phyloP scores from a whole-genome alignment of 495 filamentous ascomycete genomes.

The Daldinia bambusicola region DNA sequence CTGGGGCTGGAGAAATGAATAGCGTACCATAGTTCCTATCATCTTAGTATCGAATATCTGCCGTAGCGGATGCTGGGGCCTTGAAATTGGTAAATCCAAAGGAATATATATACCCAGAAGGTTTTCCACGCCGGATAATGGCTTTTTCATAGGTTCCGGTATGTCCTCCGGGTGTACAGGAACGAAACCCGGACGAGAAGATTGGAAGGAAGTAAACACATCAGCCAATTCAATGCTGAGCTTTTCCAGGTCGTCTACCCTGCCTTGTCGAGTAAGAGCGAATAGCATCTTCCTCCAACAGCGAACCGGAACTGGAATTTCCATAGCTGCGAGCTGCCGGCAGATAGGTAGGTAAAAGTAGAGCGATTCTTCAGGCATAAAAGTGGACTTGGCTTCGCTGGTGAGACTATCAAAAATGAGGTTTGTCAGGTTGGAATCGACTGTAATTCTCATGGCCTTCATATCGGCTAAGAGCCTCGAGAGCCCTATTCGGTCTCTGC shows the following conservation, averaged over 20 bases:
- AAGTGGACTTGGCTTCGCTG: constrained; percentile 35
- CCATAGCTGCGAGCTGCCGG: constrained; percentile 45
- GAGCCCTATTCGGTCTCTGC: constrained; percentile 33
- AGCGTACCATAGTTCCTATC: constrained; percentile 45
- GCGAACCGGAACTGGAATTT: constrained; percentile 41
- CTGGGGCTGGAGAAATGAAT: constrained; percentile 35
- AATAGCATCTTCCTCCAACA: constrained; percentile 47
- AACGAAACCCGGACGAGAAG: constrained; percentile 35
- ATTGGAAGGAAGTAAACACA: constrained; percentile 32
- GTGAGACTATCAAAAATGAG: constrained; percentile 40
- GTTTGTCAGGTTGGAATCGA: constrained; percentile 32
- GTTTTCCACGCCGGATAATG: constrained; percentile 35
- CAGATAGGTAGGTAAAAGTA: constrained; percentile 45
- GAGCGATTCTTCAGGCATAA: constrained; percentile 22
- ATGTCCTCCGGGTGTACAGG: constrained; percentile 48
- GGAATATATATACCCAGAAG: constrained; percentile 46
- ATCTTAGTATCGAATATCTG: constrained; percentile 47
- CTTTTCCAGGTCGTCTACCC: constrained; percentile 47
- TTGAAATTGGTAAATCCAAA: constrained; percentile 34
- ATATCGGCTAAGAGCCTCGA: constrained; percentile 48
- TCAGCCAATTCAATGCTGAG: constrained; percentile 44
- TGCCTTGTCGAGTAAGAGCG: constrained; percentile 44
- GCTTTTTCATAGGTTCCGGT: constrained; percentile 43
- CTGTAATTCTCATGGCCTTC: constrained; percentile 40
- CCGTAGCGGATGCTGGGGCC: constrained; percentile 46